phyloP scores from a whole-genome alignment of 805 yeast species.

The Cyberlindnera subsufficiens region DNA sequence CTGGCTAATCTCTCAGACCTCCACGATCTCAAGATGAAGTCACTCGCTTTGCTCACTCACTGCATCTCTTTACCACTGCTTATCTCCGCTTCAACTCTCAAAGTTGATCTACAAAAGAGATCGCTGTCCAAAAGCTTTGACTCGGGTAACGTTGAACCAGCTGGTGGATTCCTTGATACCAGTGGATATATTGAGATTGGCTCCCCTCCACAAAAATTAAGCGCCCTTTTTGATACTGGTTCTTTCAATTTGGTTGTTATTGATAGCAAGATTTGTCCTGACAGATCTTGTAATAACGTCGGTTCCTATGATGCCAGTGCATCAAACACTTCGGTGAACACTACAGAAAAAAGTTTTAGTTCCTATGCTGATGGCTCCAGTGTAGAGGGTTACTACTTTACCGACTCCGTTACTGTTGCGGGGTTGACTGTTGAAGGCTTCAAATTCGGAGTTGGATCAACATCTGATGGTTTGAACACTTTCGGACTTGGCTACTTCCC shows the following conservation, averaged over 20 bases:
- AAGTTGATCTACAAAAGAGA: constrained; percentile 3
- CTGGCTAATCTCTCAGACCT: not conserved
- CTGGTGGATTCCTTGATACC: constrained; percentile 2
- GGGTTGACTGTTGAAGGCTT: constrained; percentile 3
- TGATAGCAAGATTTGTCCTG: constrained; percentile 3
- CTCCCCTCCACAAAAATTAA: constrained; percentile 11
- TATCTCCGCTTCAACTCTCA: constrained; percentile 3
- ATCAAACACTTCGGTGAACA: constrained; percentile 3
- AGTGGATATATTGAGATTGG: constrained; percentile 8
- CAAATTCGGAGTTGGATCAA: constrained; percentile 2
- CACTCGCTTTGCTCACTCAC: not conserved
- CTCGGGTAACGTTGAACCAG: not conserved
- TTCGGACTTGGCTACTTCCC: constrained; percentile 10
- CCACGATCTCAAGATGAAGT: not conserved
- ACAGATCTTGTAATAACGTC: not conserved
- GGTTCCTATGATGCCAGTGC: constrained; percentile 3
- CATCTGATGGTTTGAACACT: constrained; percentile 3
- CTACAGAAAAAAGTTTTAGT: not conserved
- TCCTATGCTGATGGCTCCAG: constrained; percentile 9
- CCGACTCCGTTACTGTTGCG: constrained; percentile 9
- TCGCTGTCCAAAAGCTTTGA: constrained; percentile 4
- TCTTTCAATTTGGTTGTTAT: constrained; percentile 8
- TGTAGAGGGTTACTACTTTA: constrained; percentile 3
- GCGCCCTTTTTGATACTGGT: constrained; percentile 16
- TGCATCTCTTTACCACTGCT: not conserved